These are phyloP conservation scores for Alnus rubra DNA, from an alignment of 306 rosid species.

Conservation along the genomic window DNA sequence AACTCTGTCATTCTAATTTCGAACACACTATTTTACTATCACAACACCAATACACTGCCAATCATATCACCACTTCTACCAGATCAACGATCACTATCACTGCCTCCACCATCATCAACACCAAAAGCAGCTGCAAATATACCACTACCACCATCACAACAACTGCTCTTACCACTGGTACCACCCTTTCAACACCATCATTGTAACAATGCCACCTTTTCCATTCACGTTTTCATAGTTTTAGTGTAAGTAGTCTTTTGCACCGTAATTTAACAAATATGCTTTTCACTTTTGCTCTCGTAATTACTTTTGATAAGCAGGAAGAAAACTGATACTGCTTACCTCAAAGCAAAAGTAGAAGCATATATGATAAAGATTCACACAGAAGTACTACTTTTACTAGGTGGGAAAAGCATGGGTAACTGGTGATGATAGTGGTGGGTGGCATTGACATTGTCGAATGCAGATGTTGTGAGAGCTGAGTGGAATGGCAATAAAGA, in stretches of 20 bases:
- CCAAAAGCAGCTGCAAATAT: not conserved
- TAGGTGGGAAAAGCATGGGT: constrained; percentile 8
- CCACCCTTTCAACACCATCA: not conserved
- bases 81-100: not conserved
- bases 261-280: not conserved
- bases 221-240: not conserved
- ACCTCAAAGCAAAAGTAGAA: not conserved
- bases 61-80: not conserved
- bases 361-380: not conserved
- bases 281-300: not conserved
- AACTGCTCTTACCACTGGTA: not conserved
- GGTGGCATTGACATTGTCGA: not conserved
- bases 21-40: not conserved
- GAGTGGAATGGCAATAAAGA: not conserved
- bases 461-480: not conserved
- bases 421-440: constrained; percentile 17
- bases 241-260: not conserved
- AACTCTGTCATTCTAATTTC: not conserved
- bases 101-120: not conserved
- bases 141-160: not conserved
- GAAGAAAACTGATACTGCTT: not conserved
- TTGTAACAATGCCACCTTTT: not conserved
- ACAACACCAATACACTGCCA: not conserved
- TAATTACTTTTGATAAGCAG: not conserved
- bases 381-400: not conserved